These are phyloP conservation scores for Phaeomoniella chlamydospora DNA, from an alignment of 2,329 filamentous ascomycete species.

Conservation along the genomic window DNA sequence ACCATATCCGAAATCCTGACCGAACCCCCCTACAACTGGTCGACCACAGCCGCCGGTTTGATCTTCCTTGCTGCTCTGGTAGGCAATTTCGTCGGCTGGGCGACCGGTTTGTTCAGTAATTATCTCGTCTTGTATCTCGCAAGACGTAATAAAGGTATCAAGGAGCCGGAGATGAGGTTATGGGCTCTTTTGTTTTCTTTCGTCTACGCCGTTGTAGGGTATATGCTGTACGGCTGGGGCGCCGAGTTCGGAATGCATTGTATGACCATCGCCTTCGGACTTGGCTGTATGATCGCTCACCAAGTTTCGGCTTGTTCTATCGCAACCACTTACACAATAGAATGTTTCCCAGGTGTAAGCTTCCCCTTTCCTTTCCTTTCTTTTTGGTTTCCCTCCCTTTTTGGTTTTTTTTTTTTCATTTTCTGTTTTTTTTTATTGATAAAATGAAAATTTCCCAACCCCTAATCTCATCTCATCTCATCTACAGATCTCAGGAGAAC, in stretches of 20 bases:
- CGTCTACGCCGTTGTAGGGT: too few species aligned
- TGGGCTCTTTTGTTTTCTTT: too few species aligned
- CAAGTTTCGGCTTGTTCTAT: constrained; percentile 24
- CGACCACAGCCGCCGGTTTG: constrained; percentile 18
- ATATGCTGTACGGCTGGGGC: too few species aligned
- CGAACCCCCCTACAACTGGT: constrained; percentile 20
- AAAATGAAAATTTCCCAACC: constrained; percentile 3
- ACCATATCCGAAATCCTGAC: too few species aligned
- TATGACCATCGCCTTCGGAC: too few species aligned
- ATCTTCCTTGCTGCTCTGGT: constrained; percentile 18
- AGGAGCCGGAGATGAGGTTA: too few species aligned
- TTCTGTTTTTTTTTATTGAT: background rate
- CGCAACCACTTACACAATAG: constrained; percentile 26
- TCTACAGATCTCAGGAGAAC: constrained; percentile 19
- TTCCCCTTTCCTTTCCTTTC: background rate
- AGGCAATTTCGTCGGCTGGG: constrained; percentile 19
- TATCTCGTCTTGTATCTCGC: too few species aligned
- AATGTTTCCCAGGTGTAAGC: constrained; percentile 21
- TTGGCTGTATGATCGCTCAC: constrained; percentile 25
- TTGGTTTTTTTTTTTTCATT: background rate
- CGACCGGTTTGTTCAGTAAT: constrained; percentile 20
- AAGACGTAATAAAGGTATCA: too few species aligned
- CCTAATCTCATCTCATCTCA: too few species aligned
- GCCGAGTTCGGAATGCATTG: too few species aligned
- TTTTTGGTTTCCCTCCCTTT: background rate